These are phyloP conservation scores for Dactylonectria estremocensis DNA, from an alignment of 2,329 filamentous ascomycete species.

Conservation along the genomic window DNA sequence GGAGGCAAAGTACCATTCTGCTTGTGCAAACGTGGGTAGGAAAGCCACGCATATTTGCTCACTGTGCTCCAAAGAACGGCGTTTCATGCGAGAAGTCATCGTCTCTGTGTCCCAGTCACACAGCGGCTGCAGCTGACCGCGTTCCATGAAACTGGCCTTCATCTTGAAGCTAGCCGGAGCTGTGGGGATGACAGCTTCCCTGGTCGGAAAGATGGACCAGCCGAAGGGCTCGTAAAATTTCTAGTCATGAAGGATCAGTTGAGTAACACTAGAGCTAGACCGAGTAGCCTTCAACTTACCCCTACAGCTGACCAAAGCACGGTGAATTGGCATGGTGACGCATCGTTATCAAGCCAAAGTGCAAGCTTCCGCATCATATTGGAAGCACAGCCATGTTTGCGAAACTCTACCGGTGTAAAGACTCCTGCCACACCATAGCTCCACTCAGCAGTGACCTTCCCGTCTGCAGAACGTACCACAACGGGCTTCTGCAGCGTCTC, in stretches of 20 bases:
- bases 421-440: conserved; percentile 9
- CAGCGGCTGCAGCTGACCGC: background rate
- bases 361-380: conserved; percentile 5
- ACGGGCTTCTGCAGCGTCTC: conserved; percentile 7
- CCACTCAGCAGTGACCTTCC: background rate
- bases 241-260: background rate
- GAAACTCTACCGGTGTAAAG: conserved; percentile 1
- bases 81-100: background rate
- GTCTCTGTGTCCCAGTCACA: background rate
- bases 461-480: background rate
- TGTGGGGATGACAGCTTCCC: background rate
- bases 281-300: background rate
- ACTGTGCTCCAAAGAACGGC: no score
- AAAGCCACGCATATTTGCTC: background rate
- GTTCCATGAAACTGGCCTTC: background rate
- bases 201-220: background rate
- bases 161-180: no score
- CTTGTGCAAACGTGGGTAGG: conserved; percentile 1
- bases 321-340: background rate
- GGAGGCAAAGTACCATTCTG: conserved; percentile 4
- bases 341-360: background rate
- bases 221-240: conserved; percentile 4
- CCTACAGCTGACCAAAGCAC: conserved; percentile 12
- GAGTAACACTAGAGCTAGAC: background rate
- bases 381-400: background rate